Evolutionary conservation across 31 red algal species (phyloP), one percentile per base, ranked within the genome.

Genomic region (Asparagopsis taxiformis): DNA sequence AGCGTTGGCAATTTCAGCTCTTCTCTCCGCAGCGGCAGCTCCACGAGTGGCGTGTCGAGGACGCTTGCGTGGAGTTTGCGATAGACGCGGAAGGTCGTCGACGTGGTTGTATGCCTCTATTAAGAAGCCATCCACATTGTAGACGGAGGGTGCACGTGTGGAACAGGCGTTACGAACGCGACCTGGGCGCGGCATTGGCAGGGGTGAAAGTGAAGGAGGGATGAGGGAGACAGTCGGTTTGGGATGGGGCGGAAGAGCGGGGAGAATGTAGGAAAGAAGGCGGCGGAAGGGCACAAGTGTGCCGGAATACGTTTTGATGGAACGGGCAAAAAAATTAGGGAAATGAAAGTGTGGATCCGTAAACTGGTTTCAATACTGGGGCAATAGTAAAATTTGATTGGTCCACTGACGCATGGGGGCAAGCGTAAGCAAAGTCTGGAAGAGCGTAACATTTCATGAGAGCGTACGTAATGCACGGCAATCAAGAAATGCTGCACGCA

Each of bases 31-130:
- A 34, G 68, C 68, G 44, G 68, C 33, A 48, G 68, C 68, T 13
- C 68, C 68, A 25, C 68, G 68, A n/a, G 68, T 72, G 51, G 68
- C 68, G 31, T 72, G 68, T 28, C 68, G 68, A 8, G 68, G 68
- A 25, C 68, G 68, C 13, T 53, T 51, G 5, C 50, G 17, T 24
- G 68, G 68, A 11, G 43, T 22, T 23, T 52, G 21, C 46, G 68
- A 72, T 16, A 74, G 24, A 23, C 15, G n/a, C 15, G 67, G 67
- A 7, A 67, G 58, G 31, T 48, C 68, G 39, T 50, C 23, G 11
- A 36, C 65, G 25, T 63, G 79, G 68, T 25, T 17, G 51, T 72
- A 72, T 3, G 50, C 21, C 49, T 72, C 68, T n/a, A 72, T 72
- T 35, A 72, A 23, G 20, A 30, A 52, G 28, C 50, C 68, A 23